Conservation (phyloP, 2,329 filamentous ascomycete genomes). For the Claviceps purpurea region DNA sequence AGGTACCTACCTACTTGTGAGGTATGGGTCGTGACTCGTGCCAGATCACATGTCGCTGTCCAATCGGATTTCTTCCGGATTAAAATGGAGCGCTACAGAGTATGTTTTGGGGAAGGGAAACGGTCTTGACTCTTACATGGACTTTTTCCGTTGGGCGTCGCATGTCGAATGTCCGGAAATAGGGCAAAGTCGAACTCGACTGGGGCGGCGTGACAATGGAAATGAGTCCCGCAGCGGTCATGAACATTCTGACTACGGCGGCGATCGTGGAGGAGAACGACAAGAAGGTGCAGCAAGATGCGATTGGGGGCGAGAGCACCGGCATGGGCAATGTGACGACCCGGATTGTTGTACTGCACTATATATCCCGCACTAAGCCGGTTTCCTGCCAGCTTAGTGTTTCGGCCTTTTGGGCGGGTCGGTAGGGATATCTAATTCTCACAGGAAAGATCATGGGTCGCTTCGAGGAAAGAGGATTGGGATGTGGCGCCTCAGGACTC, state of each 20-base stretch:
- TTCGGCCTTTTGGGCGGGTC: no score
- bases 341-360: no score
- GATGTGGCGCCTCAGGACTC: conserved; percentile 25
- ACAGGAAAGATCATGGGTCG: conserved; percentile 40
- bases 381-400: no score
- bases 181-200: conserved; percentile 46
- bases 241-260: conserved; percentile 43
- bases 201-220: conserved; percentile 47
- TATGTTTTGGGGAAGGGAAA: no score
- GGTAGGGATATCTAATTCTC: no score
- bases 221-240: conserved; percentile 36
- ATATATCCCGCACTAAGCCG: no score
- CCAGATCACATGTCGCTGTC: no score
- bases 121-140: no score
- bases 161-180: conserved; percentile 45
- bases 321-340: conserved; percentile 35
- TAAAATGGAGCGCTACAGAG: no score
- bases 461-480: conserved; percentile 48
- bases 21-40: no score
- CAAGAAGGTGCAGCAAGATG: conserved; percentile 30
- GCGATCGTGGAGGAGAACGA: conserved; percentile 46
- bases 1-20: no score
- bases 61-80: no score
- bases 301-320: conserved; percentile 36
- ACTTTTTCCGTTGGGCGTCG: conserved; percentile 11